A percentile compares a stretch with the other conserved stretches of the same genome.
phyloP scores from a whole-genome alignment of 352 stramenopile genomes.

The Globisporangium canariense region DNA sequence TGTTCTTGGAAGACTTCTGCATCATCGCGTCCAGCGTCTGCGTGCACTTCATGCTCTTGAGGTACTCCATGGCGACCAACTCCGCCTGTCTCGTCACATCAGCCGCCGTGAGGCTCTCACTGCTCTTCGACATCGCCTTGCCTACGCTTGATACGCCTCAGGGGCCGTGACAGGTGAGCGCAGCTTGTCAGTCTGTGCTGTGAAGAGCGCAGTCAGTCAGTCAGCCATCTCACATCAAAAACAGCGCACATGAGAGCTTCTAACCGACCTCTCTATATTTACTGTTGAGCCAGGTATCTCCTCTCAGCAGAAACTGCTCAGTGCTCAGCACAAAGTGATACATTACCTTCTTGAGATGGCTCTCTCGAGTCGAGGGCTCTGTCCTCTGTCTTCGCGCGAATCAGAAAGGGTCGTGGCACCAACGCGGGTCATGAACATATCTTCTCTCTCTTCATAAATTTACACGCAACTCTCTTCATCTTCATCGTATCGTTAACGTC shows the following conservation, averaged over 20 bases:
- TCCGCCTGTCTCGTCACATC: conserved; percentile 62
- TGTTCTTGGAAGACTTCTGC: conserved; percentile 22
- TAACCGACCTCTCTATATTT: conserved; percentile 4
- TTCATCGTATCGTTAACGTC: conserved; percentile 1
- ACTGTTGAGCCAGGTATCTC: not conserved
- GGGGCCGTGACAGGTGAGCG: not conserved
- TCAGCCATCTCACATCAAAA: not conserved
- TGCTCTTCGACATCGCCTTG: conserved; percentile 25
- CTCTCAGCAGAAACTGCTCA: not conserved
- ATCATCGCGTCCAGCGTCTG: conserved; percentile 56
- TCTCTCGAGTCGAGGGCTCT: not conserved
- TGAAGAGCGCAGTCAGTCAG: not conserved
- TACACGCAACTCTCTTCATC: conserved; percentile 9
- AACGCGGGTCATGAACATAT: conserved; percentile 3
- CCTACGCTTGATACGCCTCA: not conserved
- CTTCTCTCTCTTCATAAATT: conserved; percentile 9
- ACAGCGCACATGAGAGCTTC: not conserved
- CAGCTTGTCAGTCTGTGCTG: conserved; percentile 1
- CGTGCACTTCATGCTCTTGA: conserved; percentile 54
- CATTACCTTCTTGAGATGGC: not conserved
- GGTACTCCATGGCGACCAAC: conserved; percentile 66
- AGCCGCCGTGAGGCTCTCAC: conserved; percentile 18
- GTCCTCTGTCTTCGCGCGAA: not conserved
- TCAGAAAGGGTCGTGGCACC: not conserved
- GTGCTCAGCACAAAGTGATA: not conserved